These are phyloP conservation scores for Irpex sp. DNA, from an alignment of 1,284 basidiomycete species.

Conservation along the genomic window DNA sequence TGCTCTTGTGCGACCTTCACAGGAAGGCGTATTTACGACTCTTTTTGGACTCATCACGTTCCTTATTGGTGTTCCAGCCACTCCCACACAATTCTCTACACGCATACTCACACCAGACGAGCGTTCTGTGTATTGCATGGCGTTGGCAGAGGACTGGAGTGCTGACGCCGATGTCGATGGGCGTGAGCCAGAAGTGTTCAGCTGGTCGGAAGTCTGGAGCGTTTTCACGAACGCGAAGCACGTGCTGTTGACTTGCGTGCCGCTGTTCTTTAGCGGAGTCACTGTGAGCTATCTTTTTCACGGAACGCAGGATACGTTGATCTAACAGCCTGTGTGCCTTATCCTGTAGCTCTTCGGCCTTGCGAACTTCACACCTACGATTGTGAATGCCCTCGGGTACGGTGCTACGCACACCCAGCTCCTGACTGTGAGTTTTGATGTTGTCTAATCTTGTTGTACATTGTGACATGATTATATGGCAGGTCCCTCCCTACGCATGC, in stretches of 20 bases:
- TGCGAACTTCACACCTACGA: background rate
- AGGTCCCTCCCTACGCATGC: background rate
- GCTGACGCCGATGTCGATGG: background rate
- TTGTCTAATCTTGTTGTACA: background rate
- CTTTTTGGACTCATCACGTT: background rate
- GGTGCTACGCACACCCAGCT: background rate
- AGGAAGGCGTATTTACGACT: background rate
- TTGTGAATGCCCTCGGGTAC: background rate
- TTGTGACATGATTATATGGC: background rate
- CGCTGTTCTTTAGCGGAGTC: background rate
- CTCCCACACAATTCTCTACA: background rate
- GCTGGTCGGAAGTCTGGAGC: background rate
- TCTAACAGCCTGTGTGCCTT: background rate
- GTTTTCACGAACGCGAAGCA: background rate
- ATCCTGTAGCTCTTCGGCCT: background rate
- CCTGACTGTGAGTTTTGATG: background rate
- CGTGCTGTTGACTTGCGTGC: background rate
- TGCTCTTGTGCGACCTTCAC: background rate
- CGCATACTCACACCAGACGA: background rate
- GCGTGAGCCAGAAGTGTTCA: background rate
- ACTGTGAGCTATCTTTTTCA: background rate
- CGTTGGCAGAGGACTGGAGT: background rate
- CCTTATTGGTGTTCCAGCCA: background rate
- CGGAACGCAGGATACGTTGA: background rate
- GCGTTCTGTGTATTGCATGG: background rate